phyloP scores from a whole-genome alignment of 2,329 filamentous ascomycete species.

The Clonostachys sp. region DNA sequence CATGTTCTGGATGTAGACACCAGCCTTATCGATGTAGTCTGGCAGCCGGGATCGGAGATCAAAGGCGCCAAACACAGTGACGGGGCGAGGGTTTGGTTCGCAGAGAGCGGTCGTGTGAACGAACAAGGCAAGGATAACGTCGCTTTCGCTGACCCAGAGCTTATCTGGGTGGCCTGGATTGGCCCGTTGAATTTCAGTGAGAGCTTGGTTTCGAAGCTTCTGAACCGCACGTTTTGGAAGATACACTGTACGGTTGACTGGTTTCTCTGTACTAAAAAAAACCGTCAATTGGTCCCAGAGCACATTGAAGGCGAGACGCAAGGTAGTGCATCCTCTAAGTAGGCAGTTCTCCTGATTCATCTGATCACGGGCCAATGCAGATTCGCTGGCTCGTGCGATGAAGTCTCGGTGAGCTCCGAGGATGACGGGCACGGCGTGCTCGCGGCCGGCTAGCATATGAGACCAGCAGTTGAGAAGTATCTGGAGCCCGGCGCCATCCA shows the following conservation, averaged over 20 bases:
- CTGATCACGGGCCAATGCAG: too few species aligned
- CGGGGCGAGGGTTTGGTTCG: not conserved
- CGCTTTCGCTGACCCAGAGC: not conserved
- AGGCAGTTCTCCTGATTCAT: not conserved
- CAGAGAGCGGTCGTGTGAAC: not conserved
- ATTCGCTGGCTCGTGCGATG: not conserved
- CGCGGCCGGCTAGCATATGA: not conserved
- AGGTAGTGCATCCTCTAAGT: too few species aligned
- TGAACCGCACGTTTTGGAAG: too few species aligned
- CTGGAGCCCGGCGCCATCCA: not conserved
- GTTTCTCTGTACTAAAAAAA: too few species aligned
- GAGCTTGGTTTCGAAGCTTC: too few species aligned
- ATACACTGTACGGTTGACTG: too few species aligned
- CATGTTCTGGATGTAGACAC: slow-evolving; percentile 70
- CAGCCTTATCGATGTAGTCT: slow-evolving; percentile 18
- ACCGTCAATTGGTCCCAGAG: too few species aligned
- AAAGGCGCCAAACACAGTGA: not conserved
- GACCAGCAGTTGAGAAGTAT: not conserved
- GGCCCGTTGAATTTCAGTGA: too few species aligned
- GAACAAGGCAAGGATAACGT: not conserved
- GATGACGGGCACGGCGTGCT: not conserved
- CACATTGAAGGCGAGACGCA: too few species aligned
- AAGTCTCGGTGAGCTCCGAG: not conserved
- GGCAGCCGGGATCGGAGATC: not conserved
- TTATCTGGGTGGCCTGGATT: not conserved